A percentile compares a stretch with the other conserved stretches of the same genome.
phyloP scores from a whole-genome alignment of 176 grass and related monocot species.

The Saccharum officinarum region DNA sequence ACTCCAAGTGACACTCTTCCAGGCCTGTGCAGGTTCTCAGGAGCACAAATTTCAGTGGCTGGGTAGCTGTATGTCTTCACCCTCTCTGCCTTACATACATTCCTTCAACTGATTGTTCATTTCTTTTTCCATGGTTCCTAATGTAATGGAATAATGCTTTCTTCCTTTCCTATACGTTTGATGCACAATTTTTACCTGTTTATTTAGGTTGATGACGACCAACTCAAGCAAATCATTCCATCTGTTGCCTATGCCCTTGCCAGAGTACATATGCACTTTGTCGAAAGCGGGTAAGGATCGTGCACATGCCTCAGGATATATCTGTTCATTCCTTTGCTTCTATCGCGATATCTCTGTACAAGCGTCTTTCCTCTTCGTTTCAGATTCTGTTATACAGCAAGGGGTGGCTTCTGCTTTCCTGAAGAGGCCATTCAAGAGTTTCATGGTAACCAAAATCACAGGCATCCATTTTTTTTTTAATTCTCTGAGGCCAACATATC shows the following conservation, averaged over 20 bases:
- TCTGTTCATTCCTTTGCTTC: background rate
- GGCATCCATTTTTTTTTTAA: background rate
- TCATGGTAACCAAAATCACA: conserved; percentile 32
- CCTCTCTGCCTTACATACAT: background rate
- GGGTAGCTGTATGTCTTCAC: conserved; percentile 62
- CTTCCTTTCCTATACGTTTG: background rate
- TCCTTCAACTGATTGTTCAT: background rate
- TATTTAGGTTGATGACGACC: conserved; percentile 88
- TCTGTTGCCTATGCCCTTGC: conserved; percentile 85
- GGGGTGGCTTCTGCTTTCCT: conserved; percentile 88
- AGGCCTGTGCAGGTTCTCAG: conserved; percentile 93
- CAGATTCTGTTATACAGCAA: conserved; percentile 90
- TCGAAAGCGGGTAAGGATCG: conserved; percentile 74
- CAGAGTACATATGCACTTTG: conserved; percentile 96
- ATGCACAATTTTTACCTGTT: background rate
- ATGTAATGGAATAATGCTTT: background rate
- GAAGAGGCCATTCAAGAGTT: conserved; percentile 96
- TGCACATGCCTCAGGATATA: background rate
- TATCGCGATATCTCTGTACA: background rate
- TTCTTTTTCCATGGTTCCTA: background rate
- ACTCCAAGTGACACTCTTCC: background rate
- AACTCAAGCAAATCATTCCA: conserved; percentile 72
- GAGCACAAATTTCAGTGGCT: conserved; percentile 89
- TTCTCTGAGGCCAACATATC: background rate
- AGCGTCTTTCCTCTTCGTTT: background rate